phyloP scores from a whole-genome alignment of 176 grass and related monocot genomes.

The Sorghum bicolor region DNA sequence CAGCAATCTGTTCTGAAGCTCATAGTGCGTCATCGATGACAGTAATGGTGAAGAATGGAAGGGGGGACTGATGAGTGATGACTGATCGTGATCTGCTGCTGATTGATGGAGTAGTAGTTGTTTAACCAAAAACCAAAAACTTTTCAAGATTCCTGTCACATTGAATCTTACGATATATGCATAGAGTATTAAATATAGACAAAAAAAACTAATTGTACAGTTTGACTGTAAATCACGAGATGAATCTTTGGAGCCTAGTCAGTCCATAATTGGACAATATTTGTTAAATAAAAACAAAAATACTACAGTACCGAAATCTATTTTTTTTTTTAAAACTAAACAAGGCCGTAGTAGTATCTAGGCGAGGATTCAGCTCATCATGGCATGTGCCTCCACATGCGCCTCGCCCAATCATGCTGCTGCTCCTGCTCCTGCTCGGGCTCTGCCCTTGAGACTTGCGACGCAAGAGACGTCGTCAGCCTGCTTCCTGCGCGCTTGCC shows the following conservation, averaged over 20 bases:
- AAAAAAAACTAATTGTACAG: too few relatives aligned
- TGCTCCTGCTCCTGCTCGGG: not conserved
- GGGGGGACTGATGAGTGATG: not conserved
- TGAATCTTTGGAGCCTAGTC: too few relatives aligned
- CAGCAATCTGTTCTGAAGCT: constrained; percentile 3
- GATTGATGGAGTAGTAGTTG: not conserved
- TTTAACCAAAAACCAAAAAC: too few relatives aligned
- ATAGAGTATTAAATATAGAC: too few relatives aligned
- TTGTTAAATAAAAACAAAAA: too few relatives aligned
- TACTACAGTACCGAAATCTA: too few relatives aligned
- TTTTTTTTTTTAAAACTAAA: too few relatives aligned
- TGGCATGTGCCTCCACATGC: constrained; percentile 72
- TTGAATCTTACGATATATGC: too few relatives aligned
- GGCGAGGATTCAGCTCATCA: constrained; percentile 33
- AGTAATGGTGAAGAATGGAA: not conserved
- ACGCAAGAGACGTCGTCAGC: constrained; percentile 20
- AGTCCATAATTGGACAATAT: too few relatives aligned
- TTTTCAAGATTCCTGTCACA: too few relatives aligned
- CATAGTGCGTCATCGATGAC: constrained; percentile 23
- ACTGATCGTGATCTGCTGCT: not conserved
- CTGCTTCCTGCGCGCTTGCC: not conserved
- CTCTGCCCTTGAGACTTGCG: constrained; percentile 33
- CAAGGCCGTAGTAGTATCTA: constrained; percentile 12
- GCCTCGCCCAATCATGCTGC: constrained; percentile 15
- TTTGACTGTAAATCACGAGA: too few relatives aligned